Evolutionary conservation across 805 yeast genomes (phyloP), one percentile per base, ranked within the genome.

Genomic region (Ogataea pilisensis): DNA sequence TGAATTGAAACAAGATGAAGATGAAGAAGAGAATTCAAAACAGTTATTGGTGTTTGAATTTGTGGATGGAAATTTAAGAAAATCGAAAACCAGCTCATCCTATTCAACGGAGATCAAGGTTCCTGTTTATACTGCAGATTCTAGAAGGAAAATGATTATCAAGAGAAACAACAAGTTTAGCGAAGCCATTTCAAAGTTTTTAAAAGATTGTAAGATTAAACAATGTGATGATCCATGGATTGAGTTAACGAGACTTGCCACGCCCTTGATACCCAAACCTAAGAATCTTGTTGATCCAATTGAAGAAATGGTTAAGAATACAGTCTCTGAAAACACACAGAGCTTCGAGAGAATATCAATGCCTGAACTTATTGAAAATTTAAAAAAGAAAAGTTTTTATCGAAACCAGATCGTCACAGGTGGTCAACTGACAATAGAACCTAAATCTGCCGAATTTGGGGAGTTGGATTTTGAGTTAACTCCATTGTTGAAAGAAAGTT

Each of bases 31-130:
- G 12, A 56, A 52, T 5, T 58, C 68, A 0, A 68, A 71, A 17
- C 89, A 82, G 48, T 53, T 85, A 8, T 65, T 90, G 21, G 68
- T 86, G 1, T 84, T 90, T 55, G 90, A 84, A 48, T 86, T 90
- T 58, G 69, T 77, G 14, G 95, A 90, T 58, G 85, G 84, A 12
- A 68, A 72, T 43, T 55, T 73, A 53, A 49, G 66, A 53, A 74
- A 67, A 51, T 76, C 65, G 49, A 76, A 69, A 68, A 73, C 65
- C 31, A 73, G 60, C 64, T 53, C 66, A 12, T 58, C 67, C 4
- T 66, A 55, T 48, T 68, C 57, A 37, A 63, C 72, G 5, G 74
- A 72, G 35, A 66, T 80, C 43, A 70, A 65, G 34, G 47, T 76
- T 14, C 78, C 80, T 2, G 70, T 68, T 2, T 73, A 78, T 44